Percentiles rank a stretch among this genome's conserved stretches.
Evolutionary conservation across 441 rosid genomes (phyloP).

Genomic region (Populus tomentosa): DNA sequence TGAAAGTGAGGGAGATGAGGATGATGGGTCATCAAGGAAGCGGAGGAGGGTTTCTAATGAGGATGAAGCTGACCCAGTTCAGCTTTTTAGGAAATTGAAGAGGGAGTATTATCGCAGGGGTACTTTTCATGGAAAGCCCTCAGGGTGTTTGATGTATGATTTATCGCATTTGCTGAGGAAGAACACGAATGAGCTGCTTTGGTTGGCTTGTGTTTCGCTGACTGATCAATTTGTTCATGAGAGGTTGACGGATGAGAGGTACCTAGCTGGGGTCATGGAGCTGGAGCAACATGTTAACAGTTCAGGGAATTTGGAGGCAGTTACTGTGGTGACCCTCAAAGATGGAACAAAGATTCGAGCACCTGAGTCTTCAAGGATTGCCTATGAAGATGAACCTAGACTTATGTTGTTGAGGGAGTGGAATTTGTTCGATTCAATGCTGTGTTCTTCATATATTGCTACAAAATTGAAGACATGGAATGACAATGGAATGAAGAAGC

Average conservation of each 20-base stretch:
- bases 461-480: constrained; percentile 92
- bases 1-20: constrained; percentile 35
- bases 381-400: constrained; percentile 86
- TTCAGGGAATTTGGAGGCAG: constrained; percentile 75
- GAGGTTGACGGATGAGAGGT: constrained; percentile 91
- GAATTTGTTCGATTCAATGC: constrained; percentile 91
- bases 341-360: constrained; percentile 88
- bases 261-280: constrained; percentile 93
- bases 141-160: constrained; percentile 80
- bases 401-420: constrained; percentile 88
- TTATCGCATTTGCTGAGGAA: constrained; percentile 70
- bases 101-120: constrained; percentile 77
- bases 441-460: constrained; percentile 84
- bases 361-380: constrained; percentile 74
- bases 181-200: constrained; percentile 84
- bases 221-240: constrained; percentile 98
- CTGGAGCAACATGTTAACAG: constrained; percentile 92
- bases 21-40: constrained; percentile 42
- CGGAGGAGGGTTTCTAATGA: constrained; percentile 47
- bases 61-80: constrained; percentile 43
- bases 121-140: constrained; percentile 91
- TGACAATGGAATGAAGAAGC: constrained; percentile 85
- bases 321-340: constrained; percentile 72
- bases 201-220: constrained; percentile 91
- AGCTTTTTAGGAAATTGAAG: constrained; percentile 61